Percentiles rank a stretch among this genome's conserved stretches.
Conservation (phyloP, 164 flowering plant species). For the Magnolia sinica region DNA sequence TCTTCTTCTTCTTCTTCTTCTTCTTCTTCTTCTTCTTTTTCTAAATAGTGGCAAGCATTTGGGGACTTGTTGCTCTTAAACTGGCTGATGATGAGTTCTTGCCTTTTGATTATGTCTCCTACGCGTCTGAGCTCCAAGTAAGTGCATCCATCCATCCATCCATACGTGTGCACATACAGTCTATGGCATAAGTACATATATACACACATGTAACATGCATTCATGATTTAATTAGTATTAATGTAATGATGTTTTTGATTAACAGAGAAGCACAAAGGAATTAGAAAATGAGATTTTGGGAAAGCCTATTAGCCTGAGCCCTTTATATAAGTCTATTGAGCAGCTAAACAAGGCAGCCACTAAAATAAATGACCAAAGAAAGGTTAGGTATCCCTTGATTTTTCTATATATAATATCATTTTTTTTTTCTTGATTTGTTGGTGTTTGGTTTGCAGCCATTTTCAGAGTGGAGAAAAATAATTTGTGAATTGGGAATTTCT, state of each 20-base stretch:
- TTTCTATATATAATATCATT: neutral
- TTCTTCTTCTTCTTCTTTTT: neutral
- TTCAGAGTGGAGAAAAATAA: neutral
- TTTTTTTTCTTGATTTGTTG: neutral
- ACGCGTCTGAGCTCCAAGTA: conserved; percentile 70
- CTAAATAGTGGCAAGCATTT: conserved; percentile 54
- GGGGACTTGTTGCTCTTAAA: conserved; percentile 69
- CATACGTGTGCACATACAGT: neutral
- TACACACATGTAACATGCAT: neutral
- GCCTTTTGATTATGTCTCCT: conserved; percentile 61
- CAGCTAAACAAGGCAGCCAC: conserved; percentile 52
- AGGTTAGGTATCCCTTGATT: conserved; percentile 37
- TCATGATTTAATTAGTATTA: neutral
- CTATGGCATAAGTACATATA: neutral
- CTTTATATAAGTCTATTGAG: conserved; percentile 54
- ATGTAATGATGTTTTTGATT: neutral
- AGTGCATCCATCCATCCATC: neutral
- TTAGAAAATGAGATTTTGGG: conserved; percentile 31
- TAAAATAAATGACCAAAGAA: conserved; percentile 36
- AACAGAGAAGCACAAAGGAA: conserved; percentile 47
- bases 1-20: neutral
- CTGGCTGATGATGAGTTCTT: conserved; percentile 61
- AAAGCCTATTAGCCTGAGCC: conserved; percentile 35
- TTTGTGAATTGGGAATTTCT: neutral
- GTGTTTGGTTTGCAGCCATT: neutral